Base-by-base conservation (phyloP, 768 basidiomycete genomes). In the Leccinellum albellum region DNA sequence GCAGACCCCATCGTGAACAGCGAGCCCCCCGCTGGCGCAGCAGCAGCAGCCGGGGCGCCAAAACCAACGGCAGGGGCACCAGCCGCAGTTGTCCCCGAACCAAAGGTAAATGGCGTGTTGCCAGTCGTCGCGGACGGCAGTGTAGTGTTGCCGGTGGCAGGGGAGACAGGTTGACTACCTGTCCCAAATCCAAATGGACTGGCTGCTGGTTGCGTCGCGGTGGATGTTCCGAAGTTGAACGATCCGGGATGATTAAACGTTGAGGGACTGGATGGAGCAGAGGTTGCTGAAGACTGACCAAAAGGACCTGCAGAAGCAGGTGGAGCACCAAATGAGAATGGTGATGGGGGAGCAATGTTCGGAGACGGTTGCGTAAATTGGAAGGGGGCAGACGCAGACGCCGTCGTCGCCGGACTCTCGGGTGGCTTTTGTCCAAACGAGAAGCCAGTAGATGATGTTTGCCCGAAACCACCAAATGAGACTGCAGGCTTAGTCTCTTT, bases 1-100 rank as follows among this genome's bases (percentile, higher is more conserved):
- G 81, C 78, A 48, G 85, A 75, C 29, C 85, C 85, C 53, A 86
- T 85, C 13, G 84, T 86, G 64, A 86, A 86, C 33, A 86, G 58
- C 3, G 72, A 62, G 52, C 58, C 67, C 7, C 73, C 71, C 31
- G 24, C 53, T 2, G 62, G 17, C 2, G 78, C 67, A 10, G 78
- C 65, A 14, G 73, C 72, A 33, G 69, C n/a, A 10, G 75, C 66
- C 2, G 65, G 8, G 5, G 74, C 73, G 63, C 76, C 73, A 59
- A 84, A 85, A n/a, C 58, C 50, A 26, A 23, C 74, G 45, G 66
- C 69, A 33, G 77, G 64, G n/a, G 75, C 64, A 32, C 77, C 74
- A 51, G 72, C 67, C 23, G 70, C 72, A 56, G 63, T 67, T 28
- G 61, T 13, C 5, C 66, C 64, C 40, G 60, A 64, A 55, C 78